Conservation (phyloP, 805 yeast genomes). For the Starmerella roubikii region DNA sequence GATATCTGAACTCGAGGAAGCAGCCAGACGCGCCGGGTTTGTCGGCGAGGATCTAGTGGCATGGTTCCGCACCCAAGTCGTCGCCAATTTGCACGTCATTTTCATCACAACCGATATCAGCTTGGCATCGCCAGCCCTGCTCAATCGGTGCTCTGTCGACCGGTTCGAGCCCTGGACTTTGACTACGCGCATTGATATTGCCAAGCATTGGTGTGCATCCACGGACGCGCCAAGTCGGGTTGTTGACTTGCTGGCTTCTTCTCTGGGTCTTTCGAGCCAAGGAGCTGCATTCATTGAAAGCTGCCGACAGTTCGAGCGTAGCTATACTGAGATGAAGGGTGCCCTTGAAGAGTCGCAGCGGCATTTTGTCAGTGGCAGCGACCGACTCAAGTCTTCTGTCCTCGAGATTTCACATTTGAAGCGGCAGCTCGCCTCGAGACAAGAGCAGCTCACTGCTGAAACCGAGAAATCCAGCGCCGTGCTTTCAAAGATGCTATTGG, state of each 20-base stretch:
- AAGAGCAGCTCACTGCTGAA: constrained; percentile 37
- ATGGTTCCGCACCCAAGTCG: constrained; percentile 62
- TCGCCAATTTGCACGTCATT: constrained; percentile 65
- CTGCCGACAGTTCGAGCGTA: constrained; percentile 16
- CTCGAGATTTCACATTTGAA: constrained; percentile 53
- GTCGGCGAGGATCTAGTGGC: constrained; percentile 41
- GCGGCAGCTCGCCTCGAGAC: constrained; percentile 40
- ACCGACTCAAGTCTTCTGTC: constrained; percentile 63
- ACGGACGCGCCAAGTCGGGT: constrained; percentile 25
- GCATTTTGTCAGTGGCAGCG: constrained; percentile 61
- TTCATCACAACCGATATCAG: constrained; percentile 46
- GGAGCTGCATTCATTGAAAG: constrained; percentile 8
- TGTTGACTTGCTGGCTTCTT: constrained; percentile 11
- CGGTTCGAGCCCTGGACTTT: constrained; percentile 81
- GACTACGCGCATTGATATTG: constrained; percentile 6
- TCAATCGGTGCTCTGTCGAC: constrained; percentile 75
- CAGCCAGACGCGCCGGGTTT: constrained; percentile 6
- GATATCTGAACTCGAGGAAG: constrained; percentile 8
- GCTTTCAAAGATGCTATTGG: constrained; percentile 60
- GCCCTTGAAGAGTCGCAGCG: constrained; percentile 53
- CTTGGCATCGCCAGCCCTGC: constrained; percentile 69
- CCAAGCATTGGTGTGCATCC: constrained; percentile 12
- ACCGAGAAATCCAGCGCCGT: constrained; percentile 57
- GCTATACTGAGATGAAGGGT: constrained; percentile 33
- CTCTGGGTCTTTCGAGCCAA: neutral